Evolutionary conservation across 116 monocot genomes (phyloP), one percentile per base, ranked within the genome.

Genomic region (Trichopus zeylanicus): DNA sequence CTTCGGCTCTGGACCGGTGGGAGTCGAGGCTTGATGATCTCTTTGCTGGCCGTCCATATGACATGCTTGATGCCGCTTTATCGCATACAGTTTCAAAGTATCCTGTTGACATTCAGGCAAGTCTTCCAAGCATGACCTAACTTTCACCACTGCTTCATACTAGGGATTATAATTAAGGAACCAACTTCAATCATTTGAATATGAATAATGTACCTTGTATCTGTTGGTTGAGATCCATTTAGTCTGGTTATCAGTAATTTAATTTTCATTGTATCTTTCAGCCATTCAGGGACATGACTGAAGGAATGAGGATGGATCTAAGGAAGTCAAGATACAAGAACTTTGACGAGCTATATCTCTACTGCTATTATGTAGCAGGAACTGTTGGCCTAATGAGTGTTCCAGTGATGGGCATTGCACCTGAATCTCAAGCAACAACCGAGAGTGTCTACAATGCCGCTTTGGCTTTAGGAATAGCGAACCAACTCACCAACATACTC

Each of bases 401-500:
- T 47, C 97, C 97, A 0, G 73, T 98, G 8, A 91, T 98, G 97
- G 97, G 97, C 35, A 91, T 91, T 54, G 79, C 69, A 0, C 80
- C 77, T 3, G 82, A 98, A 11, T 91, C 97, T 7, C 57, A 51
- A 37, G 85, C 84, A 3, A 64, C 79, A 7, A 80, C 91, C 0
- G 87, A 91, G 63, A 80, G 75, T 23, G 76, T 98, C 19, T 98
- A 98, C 60, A 87, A 71, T 53, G 81, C 88, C 12, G 91, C 91
- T 3, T 56, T 98, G 63, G 88, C 87, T 10, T 53, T 98, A 21
- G 97, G 97, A 55, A 84, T 98, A 12, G 97, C 87, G 11, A 91
- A 98, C 63, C 97, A 98, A 67, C 82, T 98, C 31, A 91, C 97
- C 29, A 98, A 91, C 85, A 98, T 98, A 31, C 91, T 91, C n/a